Base-by-base conservation (phyloP, 2,329 filamentous ascomycete genomes). In the Emericellopsis cladophorae region DNA sequence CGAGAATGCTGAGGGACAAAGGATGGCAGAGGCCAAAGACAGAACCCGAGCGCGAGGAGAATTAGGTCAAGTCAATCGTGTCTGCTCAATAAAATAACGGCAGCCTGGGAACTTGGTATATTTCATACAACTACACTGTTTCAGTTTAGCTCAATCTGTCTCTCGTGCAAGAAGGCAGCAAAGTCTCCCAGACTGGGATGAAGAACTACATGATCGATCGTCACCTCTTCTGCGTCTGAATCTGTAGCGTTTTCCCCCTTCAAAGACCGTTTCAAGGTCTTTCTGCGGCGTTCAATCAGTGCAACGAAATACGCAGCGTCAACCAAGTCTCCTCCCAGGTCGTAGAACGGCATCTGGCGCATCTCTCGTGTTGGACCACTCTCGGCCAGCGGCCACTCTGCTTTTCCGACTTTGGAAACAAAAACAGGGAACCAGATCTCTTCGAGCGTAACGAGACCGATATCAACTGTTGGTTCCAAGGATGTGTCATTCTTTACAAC, bases 171-270 rank as follows among this genome's bases (percentile, higher is more conserved):
- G 32, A 39, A 23, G 36, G 29, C 26, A 36, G 29, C 29, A 36
- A 42, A 42, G 15, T 42, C 41, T 23, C n/a, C 41, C 24, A 42
- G 37, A 15, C 26, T 42, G 29, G 41, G 41, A 36, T 42, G 31
- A 18, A 24, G 10, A 36, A 42, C 16, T 22, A 42, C 37, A 39
- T 42, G 15, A 36, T 42, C 41, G 24, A 42, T 26, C 16, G 36
- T 42, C 26, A 42, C 41, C 31, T 39, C 21, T 26, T 39, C 21
- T 26, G 40, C 35, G 24, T 39, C 11, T n/a, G 16, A 12, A n/a
- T 22, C 12, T 8, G 21, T 22, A 6, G 18, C 24, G 24, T 23
- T 24, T 24, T 32, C 5, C 40, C 33, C 40, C 32, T 41, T 41
- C 24, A 23, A 18, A 22, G 31, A 12, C 26, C 16, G n/a, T 24